A percentile compares a stretch with the other conserved stretches of the same genome.
Conservation (phyloP, 805 yeast genomes). For the Metschnikowia amazonensis region DNA sequence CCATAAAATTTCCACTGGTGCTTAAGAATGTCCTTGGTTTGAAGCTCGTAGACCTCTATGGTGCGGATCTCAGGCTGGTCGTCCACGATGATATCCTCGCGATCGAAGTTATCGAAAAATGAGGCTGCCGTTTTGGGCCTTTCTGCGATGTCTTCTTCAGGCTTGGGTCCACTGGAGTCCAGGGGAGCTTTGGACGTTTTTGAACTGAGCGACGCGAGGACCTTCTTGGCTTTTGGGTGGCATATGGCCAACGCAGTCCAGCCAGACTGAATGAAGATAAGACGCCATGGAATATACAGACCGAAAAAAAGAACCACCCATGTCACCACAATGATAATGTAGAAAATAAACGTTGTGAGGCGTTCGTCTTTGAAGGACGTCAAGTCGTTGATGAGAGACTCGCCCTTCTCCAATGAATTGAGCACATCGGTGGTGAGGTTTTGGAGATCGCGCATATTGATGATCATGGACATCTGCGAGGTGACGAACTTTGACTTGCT, state of each 20-base stretch:
- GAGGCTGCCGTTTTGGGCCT: neutral
- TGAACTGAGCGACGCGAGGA: conserved; percentile 18
- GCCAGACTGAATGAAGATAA: conserved; percentile 50
- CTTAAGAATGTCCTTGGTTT: conserved; percentile 57
- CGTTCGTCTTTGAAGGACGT: conserved; percentile 72
- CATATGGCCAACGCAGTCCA: conserved; percentile 53
- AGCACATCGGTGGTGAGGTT: conserved; percentile 56
- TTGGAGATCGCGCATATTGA: conserved; percentile 74
- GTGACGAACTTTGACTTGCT: conserved; percentile 22
- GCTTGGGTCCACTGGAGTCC: conserved; percentile 20
- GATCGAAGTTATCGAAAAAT: conserved; percentile 30
- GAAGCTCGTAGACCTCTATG: conserved; percentile 80
- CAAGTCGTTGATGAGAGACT: conserved; percentile 53
- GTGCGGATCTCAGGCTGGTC: conserved; percentile 55
- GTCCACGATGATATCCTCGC: conserved; percentile 61
- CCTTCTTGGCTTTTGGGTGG: conserved; percentile 55
- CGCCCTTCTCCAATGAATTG: conserved; percentile 46
- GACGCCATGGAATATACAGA: conserved; percentile 61
- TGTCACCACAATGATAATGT: conserved; percentile 29
- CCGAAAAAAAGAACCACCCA: conserved; percentile 42
- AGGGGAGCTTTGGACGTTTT: conserved; percentile 28
- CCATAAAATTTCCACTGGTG: conserved; percentile 59
- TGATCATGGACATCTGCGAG: conserved; percentile 41
- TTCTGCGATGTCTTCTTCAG: conserved; percentile 13
- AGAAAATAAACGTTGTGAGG: conserved; percentile 56